Evolutionary conservation across 306 rosid species (phyloP).

Genomic region (Albizia julibrissin): DNA sequence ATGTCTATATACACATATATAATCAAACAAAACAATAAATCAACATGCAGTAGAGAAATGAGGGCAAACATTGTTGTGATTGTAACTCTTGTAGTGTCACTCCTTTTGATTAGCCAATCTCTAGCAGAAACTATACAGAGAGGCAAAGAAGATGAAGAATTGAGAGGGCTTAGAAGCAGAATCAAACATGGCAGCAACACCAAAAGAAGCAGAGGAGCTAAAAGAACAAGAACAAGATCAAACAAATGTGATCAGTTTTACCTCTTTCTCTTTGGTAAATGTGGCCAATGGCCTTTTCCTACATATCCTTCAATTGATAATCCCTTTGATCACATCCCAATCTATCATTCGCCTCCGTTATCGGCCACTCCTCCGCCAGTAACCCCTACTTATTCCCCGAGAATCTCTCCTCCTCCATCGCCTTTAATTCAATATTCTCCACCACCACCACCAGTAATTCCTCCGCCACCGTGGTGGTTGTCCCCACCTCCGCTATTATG

Average conservation of each 20-base stretch:
- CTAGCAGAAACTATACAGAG: slow-evolving; percentile 39
- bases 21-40: background rate
- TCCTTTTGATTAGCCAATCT: slow-evolving; percentile 46
- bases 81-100: slow-evolving; percentile 26
- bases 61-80: slow-evolving; percentile 38
- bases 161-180: slow-evolving; percentile 7
- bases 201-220: background rate
- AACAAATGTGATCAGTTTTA: slow-evolving; percentile 61
- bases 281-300: slow-evolving; percentile 77
- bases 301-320: slow-evolving; percentile 54
- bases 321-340: slow-evolving; percentile 46
- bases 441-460: background rate
- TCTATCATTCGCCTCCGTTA: background rate
- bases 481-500: slow-evolving; percentile 22
- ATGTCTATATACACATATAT: background rate
- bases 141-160: slow-evolving; percentile 39
- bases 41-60: slow-evolving; percentile 43
- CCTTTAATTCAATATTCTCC: background rate
- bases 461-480: background rate
- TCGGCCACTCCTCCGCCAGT: background rate
- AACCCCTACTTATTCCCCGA: background rate
- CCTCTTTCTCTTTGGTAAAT: slow-evolving; percentile 48
- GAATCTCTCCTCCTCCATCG: background rate
- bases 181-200: background rate
- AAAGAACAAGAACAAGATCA: slow-evolving; percentile 26